Base-by-base conservation (phyloP, 495 filamentous ascomycete species). In the Podospora comata region DNA sequence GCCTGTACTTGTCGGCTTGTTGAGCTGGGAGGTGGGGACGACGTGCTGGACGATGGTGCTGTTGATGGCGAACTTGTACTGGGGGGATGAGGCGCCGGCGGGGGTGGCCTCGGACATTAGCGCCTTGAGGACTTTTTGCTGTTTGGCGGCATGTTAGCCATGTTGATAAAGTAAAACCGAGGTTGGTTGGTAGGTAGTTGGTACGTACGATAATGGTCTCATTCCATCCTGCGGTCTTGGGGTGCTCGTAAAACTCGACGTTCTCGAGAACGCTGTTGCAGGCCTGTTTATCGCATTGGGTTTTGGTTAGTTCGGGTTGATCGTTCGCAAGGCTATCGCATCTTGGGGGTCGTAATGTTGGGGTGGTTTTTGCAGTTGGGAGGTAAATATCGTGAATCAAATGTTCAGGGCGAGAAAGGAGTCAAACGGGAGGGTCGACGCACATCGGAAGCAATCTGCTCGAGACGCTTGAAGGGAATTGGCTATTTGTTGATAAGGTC, bases 1-100 rank as follows among this genome's bases (percentile, higher is more conserved):
- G 7, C 30, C 30, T 11, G 39, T 13, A 16, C 39, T 48, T 48
- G 39, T 48, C 59, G 82, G 69, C 79, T 85, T 85, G 79, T 85
- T 86, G 19, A 84, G 77, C 66, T 82, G 78, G 64, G 84, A 80
- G 23, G 84, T 84, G 66, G 86, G 80, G 60, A 87, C 79, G 16
- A 90, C 82, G 76, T 99, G 94, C 78, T 99, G 95, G 68, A 99
- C 95, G 76, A 98, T 97, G 71, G 93, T 98, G 84, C 92, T 96
- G 85, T 96, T 97, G 77, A 97, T 92, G 68, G 91, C 89, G 80
- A 92, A 99, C 79, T 97, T 97, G 85, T 89, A 96, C 26, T 85
- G 78, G 66, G 82, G 84, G 59, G 65, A 67, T n/a, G 78, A 67
- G 62, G 78, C 74, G 60, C 81, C 82, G 7, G 81, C 64, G 15